Evolutionary conservation across 768 basidiomycete species (phyloP), one percentile per base, ranked within the genome.

Genomic region (Podaxis sp.): DNA sequence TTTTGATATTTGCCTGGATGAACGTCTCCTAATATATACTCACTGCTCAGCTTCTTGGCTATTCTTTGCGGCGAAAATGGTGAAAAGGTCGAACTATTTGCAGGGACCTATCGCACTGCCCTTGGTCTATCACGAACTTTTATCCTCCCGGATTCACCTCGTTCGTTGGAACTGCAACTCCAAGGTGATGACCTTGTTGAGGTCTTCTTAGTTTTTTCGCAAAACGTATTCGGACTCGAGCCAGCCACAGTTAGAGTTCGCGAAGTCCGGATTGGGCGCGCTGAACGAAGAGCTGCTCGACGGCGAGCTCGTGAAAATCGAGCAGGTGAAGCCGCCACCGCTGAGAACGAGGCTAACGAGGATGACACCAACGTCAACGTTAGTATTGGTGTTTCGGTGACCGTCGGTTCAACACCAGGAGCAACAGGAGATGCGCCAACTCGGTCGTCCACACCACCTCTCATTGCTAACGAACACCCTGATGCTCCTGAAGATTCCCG

Each of bases 171-270:
- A 71, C 79, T 96, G 22, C 88, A 96, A 72, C 78, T 96, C 11
- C 94, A 96, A 73, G 94, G 94, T 5, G 94, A 96, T 70, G 94
- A 96, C 68, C 82, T 96, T 2, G 93, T 95, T 3, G 94, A 96
- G 72, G 88, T 96, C 7, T 96, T 94, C 72, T 81, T 96, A 29
- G 90, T 96, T 3, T 96, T 96, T 71, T 85, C 88, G 2, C 93
- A 95, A 71, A 95, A 94, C 65, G 91, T 96, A 29, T 96, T 96
- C 70, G 94, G 94, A 11, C 76, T 96, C 40, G 94, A 96, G 71
- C 94, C 94, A 9, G 93, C 93, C 2, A 96, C 94, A 0, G 94
- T 96, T 19, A 85, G 94, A 27, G 94, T 96, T n/a, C 87, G 94
- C 4, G 94, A 96, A 73, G 94, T 96, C 24, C 83, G 94, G 37